Evolutionary conservation across 176 grass and related monocot genomes (phyloP).

Genomic region (Raddia distichophylla): DNA sequence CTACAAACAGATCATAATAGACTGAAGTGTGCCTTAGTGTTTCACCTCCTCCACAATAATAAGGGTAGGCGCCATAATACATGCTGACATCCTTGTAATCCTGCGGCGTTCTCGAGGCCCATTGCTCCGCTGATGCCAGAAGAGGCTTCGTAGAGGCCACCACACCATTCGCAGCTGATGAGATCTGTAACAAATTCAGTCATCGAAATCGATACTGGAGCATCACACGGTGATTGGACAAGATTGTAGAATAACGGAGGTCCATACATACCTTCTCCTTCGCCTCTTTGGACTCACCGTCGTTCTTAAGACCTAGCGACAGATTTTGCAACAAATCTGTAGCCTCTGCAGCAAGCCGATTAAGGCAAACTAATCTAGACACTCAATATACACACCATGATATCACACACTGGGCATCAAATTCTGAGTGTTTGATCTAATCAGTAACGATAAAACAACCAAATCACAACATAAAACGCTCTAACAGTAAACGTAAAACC

Average conservation of each 20-base stretch:
- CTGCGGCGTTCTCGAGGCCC: conserved; percentile 46
- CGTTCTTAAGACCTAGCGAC: conserved; percentile 52
- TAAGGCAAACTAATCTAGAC: conserved; percentile 30
- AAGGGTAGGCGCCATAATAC: conserved; percentile 64
- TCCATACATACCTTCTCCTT: conserved; percentile 47
- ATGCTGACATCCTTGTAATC: conserved; percentile 51
- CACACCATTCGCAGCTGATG: conserved; percentile 29
- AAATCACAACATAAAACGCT: background rate
- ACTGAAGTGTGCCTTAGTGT: background rate
- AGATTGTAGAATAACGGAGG: background rate
- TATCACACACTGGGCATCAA: background rate
- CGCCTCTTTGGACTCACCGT: conserved; percentile 41
- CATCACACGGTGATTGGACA: background rate
- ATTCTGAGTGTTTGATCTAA: background rate
- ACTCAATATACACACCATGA: background rate
- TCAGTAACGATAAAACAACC: background rate
- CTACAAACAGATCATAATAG: background rate
- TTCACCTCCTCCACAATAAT: conserved; percentile 74
- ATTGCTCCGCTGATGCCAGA: conserved; percentile 32
- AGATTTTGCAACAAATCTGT: conserved; percentile 65
- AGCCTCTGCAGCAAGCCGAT: conserved; percentile 41
- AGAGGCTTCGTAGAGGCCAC: conserved; percentile 17
- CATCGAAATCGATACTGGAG: background rate
- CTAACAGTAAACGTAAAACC: background rate
- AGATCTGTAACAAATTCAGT: conserved; percentile 36